A percentile compares a stretch with the other conserved stretches of the same genome.
Evolutionary conservation across 805 yeast genomes (phyloP).

Genomic region (Metschnikowia kofuensis): DNA sequence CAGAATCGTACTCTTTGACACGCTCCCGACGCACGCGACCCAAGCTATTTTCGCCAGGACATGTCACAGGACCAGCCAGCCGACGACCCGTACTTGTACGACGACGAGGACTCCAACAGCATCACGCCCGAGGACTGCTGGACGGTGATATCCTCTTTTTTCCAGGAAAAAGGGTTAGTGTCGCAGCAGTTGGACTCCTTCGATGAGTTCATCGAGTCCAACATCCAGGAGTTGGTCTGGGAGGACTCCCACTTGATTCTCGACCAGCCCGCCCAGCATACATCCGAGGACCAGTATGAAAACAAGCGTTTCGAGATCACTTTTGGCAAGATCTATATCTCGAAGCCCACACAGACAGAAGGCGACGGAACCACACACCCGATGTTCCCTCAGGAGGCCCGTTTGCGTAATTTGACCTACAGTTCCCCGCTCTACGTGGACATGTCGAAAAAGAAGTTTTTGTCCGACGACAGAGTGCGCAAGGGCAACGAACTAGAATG

Average conservation of each 20-base stretch:
- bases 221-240: slow-evolving; percentile 94
- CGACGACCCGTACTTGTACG: slow-evolving; percentile 65
- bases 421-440: slow-evolving; percentile 96
- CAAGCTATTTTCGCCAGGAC: background rate
- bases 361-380: slow-evolving; percentile 99
- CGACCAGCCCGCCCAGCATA: slow-evolving; percentile 98
- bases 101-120: slow-evolving; percentile 53
- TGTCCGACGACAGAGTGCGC: slow-evolving; percentile 66
- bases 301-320: slow-evolving; percentile 92
- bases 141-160: slow-evolving; percentile 95
- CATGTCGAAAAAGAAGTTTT: slow-evolving; percentile 86
- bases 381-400: slow-evolving; percentile 96
- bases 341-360: slow-evolving; percentile 97
- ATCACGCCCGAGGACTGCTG: slow-evolving; percentile 99
- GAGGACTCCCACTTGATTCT: slow-evolving; percentile 92
- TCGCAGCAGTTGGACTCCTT: slow-evolving; percentile 98
- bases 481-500: slow-evolving; percentile 45
- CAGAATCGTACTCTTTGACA: slow-evolving; percentile 1
- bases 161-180: slow-evolving; percentile 93
- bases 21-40: background rate
- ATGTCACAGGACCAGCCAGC: slow-evolving; percentile 21
- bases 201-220: slow-evolving; percentile 94
- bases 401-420: slow-evolving; percentile 92
- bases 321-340: slow-evolving; percentile 95
- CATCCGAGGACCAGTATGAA: slow-evolving; percentile 83